Evolutionary conservation across 108 stramenopile genomes (phyloP).

Genomic region (Conticribra weissflogii): DNA sequence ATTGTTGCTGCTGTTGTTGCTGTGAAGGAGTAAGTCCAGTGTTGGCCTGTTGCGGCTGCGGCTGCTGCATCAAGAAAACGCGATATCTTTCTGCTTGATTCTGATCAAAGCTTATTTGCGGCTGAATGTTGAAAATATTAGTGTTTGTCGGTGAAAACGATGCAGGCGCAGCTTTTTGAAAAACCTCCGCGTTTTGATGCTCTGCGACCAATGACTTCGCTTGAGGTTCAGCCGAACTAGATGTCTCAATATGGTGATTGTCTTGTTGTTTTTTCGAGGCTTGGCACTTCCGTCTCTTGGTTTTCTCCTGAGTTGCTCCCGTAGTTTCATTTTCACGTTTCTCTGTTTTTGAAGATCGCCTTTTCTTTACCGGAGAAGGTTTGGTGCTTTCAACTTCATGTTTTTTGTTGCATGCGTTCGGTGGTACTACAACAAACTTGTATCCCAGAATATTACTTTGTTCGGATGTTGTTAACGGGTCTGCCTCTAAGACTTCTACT

Average conservation of each 20-base stretch:
- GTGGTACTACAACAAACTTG: slow-evolving; percentile 22
- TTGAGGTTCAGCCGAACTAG: neutral
- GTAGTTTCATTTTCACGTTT: neutral
- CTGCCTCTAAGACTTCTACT: slow-evolving; percentile 4
- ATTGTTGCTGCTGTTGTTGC: slow-evolving; percentile 5
- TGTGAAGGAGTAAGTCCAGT: slow-evolving; percentile 1
- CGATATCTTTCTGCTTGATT: neutral
- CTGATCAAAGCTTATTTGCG: neutral
- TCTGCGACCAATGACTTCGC: neutral
- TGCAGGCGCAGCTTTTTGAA: neutral
- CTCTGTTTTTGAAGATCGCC: neutral
- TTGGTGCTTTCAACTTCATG: slow-evolving; percentile 7
- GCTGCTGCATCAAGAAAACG: slow-evolving; percentile 1
- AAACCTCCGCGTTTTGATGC: neutral
- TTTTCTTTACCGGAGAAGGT: slow-evolving; percentile 1
- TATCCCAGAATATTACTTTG: slow-evolving; percentile 25
- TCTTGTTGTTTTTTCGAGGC: neutral
- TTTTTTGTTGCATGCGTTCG: neutral
- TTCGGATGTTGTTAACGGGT: slow-evolving; percentile 28
- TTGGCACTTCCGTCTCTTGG: slow-evolving; percentile 1
- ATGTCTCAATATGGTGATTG: neutral
- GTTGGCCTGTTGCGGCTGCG: slow-evolving; percentile 18
- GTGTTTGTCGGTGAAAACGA: neutral
- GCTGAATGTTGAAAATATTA: neutral
- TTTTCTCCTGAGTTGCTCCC: neutral